Conservation (phyloP, 345 rosid species). For the Diplotaxis tenuifolia region DNA sequence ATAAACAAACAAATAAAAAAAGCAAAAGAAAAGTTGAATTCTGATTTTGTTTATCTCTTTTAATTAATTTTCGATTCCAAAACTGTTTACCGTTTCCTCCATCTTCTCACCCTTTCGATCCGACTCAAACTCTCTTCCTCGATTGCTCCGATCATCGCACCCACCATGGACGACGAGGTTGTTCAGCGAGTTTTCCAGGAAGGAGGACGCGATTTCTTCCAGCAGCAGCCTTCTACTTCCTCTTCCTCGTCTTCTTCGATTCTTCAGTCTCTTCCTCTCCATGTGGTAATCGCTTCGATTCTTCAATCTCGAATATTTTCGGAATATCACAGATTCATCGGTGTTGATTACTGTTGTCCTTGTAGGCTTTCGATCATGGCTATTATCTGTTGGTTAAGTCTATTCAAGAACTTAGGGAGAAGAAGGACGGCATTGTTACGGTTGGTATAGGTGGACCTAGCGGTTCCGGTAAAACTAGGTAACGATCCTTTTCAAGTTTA, state of each 20-base stretch:
- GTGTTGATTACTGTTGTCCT: too few species aligned
- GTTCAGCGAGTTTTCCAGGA: conserved; percentile 91
- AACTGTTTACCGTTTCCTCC: not conserved
- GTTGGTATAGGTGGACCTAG: conserved; percentile 99
- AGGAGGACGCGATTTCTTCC: conserved; percentile 90
- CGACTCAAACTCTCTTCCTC: not conserved
- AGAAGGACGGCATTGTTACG: conserved; percentile 79
- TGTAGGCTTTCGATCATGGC: conserved; percentile 96
- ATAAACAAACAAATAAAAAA: not conserved
- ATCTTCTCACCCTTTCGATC: not conserved
- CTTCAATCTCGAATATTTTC: not conserved
- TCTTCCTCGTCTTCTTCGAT: conserved; percentile 79
- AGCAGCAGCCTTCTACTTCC: conserved; percentile 76
- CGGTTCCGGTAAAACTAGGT: conserved; percentile 99
- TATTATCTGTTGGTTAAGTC: conserved; percentile 85
- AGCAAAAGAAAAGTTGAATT: conserved; percentile 22
- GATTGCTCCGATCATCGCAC: conserved; percentile 22
- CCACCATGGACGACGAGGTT: conserved; percentile 90
- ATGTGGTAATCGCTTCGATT: conserved; percentile 59
- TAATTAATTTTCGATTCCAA: conserved; percentile 11
- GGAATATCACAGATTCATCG: not conserved
- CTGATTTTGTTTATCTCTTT: not conserved
- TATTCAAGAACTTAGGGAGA: conserved; percentile 93
- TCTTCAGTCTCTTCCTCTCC: conserved; percentile 94
- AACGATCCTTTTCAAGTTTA: conserved; percentile 13